Evolutionary conservation across 108 stramenopile genomes (phyloP).

Genomic region (Nitzschia sp.): DNA sequence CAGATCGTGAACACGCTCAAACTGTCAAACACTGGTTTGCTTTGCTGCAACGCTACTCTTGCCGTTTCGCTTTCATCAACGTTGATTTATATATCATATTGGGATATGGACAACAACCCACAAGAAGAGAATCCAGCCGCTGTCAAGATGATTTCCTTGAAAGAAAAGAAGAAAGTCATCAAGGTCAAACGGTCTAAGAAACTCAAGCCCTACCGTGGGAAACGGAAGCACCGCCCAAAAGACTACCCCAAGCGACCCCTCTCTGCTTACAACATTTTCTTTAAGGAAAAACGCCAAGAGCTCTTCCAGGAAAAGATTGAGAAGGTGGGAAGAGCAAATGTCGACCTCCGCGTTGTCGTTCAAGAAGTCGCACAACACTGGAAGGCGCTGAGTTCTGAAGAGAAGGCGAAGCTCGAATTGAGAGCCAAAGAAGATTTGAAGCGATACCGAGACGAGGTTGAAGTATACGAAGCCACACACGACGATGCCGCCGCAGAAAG

Average conservation of each 20-base stretch:
- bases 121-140: no score
- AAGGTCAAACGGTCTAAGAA: not conserved
- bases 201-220: not conserved
- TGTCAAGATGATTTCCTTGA: no score
- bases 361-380: constrained; percentile 17
- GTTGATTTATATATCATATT: no score
- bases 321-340: constrained; percentile 3
- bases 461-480: constrained; percentile 15
- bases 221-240: constrained; percentile 19
- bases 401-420: not conserved
- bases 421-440: constrained; percentile 16
- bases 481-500: constrained; percentile 7
- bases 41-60: no score
- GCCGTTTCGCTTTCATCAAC: no score
- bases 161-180: not conserved
- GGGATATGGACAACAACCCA: no score
- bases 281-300: constrained; percentile 25
- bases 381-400: constrained; percentile 1
- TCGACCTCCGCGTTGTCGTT: constrained; percentile 22
- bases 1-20: no score
- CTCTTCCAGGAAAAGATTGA: constrained; percentile 13
- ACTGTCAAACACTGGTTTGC: no score
- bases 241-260: constrained; percentile 33
- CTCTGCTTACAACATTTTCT: constrained; percentile 35
- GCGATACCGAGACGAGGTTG: constrained; percentile 19